Percentiles rank a stretch among this genome's conserved stretches.
Evolutionary conservation across 352 stramenopile genomes (phyloP).

Genomic region (Globisporangium heterothallicum): DNA sequence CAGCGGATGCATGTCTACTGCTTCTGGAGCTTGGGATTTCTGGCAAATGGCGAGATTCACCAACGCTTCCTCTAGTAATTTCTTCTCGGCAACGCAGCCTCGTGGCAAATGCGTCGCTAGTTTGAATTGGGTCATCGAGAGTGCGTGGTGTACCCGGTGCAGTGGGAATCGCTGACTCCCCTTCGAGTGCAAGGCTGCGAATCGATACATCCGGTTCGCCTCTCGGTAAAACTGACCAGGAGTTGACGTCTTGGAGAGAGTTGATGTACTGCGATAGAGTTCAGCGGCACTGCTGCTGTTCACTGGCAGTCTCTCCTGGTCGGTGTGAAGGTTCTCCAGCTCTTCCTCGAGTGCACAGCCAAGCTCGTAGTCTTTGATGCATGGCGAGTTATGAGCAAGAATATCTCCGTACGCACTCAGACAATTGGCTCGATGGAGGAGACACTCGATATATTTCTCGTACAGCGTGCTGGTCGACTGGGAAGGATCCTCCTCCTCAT

Average conservation of each 20-base stretch:
- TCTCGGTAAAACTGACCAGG: constrained; percentile 55
- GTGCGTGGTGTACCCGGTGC: constrained; percentile 22
- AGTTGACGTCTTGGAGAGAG: constrained; percentile 36
- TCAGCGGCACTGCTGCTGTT: not conserved
- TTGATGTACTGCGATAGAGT: constrained; percentile 3
- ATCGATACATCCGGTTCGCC: constrained; percentile 44
- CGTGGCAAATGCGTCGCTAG: constrained; percentile 45
- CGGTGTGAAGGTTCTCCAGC: constrained; percentile 9
- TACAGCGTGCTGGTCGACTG: constrained; percentile 11
- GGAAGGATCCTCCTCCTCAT: too few species aligned
- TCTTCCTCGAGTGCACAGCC: constrained; percentile 42
- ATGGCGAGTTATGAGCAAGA: constrained; percentile 32
- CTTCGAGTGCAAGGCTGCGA: constrained; percentile 19
- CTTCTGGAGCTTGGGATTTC: not conserved
- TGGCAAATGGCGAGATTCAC: constrained; percentile 22
- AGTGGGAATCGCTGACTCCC: constrained; percentile 14
- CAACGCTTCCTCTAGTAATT: constrained; percentile 40
- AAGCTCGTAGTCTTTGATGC: constrained; percentile 44
- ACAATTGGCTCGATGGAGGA: constrained; percentile 46
- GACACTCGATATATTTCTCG: constrained; percentile 38
- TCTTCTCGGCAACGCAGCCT: constrained; percentile 42
- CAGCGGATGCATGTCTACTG: not conserved
- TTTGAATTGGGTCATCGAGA: constrained; percentile 51
- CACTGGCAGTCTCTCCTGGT: not conserved
- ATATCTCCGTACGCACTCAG: constrained; percentile 50